These are phyloP conservation scores for Venturia effusa DNA, from an alignment of 2,329 filamentous ascomycete genomes.

Conservation along the genomic window DNA sequence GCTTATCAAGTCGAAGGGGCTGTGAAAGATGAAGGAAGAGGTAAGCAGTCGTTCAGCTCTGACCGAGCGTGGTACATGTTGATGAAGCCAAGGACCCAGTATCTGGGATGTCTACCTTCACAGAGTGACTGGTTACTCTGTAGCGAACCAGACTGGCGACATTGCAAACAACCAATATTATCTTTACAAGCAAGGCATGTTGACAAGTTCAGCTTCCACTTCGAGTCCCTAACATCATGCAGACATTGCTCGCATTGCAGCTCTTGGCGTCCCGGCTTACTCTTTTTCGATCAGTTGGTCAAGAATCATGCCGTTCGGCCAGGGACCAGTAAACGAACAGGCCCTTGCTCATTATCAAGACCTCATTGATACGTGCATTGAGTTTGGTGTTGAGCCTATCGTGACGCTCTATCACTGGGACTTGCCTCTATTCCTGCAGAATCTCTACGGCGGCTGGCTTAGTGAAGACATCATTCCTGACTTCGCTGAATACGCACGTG, in stretches of 20 bases:
- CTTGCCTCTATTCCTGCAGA: slow-evolving; percentile 65
- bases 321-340: slow-evolving; percentile 67
- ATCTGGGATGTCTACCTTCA: slow-evolving; percentile 85
- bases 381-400: slow-evolving; percentile 66
- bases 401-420: slow-evolving; percentile 87
- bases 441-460: slow-evolving; percentile 70
- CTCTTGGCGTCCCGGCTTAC: slow-evolving; percentile 63
- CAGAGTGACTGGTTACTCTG: slow-evolving; percentile 29
- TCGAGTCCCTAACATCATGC: slow-evolving; percentile 70
- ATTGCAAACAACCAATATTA: slow-evolving; percentile 41
- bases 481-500: slow-evolving; percentile 66
- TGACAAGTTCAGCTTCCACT: slow-evolving; percentile 72
- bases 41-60: slow-evolving; percentile 27
- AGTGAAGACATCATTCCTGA: slow-evolving; percentile 80
- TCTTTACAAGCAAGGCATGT: slow-evolving; percentile 51
- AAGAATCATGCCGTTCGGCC: slow-evolving; percentile 75
- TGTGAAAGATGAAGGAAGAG: slow-evolving; percentile 28
- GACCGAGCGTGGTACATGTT: slow-evolving; percentile 71
- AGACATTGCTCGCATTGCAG: slow-evolving; percentile 67
- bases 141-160: slow-evolving; percentile 41
- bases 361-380: slow-evolving; percentile 67
- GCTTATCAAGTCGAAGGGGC: slow-evolving; percentile 27
- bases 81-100: slow-evolving; percentile 45
- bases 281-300: slow-evolving; percentile 79
- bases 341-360: slow-evolving; percentile 70